These are phyloP conservation scores for Fusarium metavorans DNA, from an alignment of 2,329 filamentous ascomycete genomes.

Conservation along the genomic window DNA sequence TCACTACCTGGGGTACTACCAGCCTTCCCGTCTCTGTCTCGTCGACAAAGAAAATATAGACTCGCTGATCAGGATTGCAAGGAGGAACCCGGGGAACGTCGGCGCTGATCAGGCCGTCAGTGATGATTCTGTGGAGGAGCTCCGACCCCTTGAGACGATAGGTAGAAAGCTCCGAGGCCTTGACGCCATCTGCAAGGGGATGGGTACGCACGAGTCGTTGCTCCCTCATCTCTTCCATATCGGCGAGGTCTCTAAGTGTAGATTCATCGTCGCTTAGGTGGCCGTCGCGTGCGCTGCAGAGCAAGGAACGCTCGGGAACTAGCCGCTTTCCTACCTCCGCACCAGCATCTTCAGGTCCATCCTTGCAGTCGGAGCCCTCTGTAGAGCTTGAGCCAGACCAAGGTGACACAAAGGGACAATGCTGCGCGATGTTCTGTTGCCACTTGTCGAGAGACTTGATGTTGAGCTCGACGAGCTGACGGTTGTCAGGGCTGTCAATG, in stretches of 20 bases:
- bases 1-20: background rate
- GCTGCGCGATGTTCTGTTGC: background rate
- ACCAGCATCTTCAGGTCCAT: background rate
- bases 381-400: background rate
- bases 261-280: background rate
- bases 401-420: background rate
- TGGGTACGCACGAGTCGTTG: background rate
- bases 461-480: background rate
- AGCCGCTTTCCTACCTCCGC: background rate
- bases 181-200: background rate
- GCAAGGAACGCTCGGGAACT: background rate
- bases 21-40: background rate
- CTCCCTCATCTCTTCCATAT: background rate
- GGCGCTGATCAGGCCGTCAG: background rate
- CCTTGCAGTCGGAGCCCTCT: background rate
- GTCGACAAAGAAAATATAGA: slow-evolving; percentile 12
- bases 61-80: slow-evolving; percentile 18
- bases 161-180: background rate
- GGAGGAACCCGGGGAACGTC: slow-evolving; percentile 1
- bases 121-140: slow-evolving; percentile 23
- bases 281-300: background rate
- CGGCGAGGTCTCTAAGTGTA: background rate
- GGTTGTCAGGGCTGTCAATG: background rate
- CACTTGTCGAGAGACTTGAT: slow-evolving; percentile 24
- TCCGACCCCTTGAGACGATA: slow-evolving; percentile 20